Evolutionary conservation across 2,329 filamentous ascomycete genomes (phyloP), one percentile per base, ranked within the genome.

Genomic region (Endothia cerciana): DNA sequence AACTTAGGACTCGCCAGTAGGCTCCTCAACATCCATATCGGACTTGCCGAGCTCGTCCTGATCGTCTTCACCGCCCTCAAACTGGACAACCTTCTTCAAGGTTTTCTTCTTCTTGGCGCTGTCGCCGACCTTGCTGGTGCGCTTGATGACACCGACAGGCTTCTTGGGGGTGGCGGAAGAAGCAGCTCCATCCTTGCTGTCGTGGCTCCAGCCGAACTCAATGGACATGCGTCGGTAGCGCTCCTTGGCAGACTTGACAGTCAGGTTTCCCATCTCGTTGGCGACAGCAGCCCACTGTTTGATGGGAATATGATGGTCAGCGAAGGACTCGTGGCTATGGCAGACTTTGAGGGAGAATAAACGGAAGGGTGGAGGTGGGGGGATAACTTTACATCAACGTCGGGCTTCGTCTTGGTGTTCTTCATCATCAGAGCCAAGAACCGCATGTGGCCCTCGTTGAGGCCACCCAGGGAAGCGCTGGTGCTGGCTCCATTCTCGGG

Each of bases 191-290:
- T 8, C 28, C 13, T 8, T 19, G 28, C 11, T 17, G 8, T 45
- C 33, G 3, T 25, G 47, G 38, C 15, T 65, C 59, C 59, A 63
- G 38, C 60, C 63, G 47, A 68, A 67, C 58, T 70, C 70, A 51
- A 59, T 53, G 1, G 64, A 59, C 3, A 72, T 40, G 7, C 68
- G 28, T 19, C 69, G 63, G 62, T 67, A 72, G 57, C 70, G 70
- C 62, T 69, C 69, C 22, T 38, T 61, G 41, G 68, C 60, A 2
- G 62, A 63, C 49, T 69, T 66, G 6, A 36, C 59, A 19, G 65
- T 62, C 41, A 61, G 63, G 25, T 61, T 17, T 19, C 65, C 66
- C 15, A 63, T 33, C 11, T 57, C 55, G 7, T 22, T 8, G 3
- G 63, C 65, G 4, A 72, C 47, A 0, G 33, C 41, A 3, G 69